phyloP scores from a whole-genome alignment of 73 alveolate genomes.

The Tetrahymena borealis region DNA sequence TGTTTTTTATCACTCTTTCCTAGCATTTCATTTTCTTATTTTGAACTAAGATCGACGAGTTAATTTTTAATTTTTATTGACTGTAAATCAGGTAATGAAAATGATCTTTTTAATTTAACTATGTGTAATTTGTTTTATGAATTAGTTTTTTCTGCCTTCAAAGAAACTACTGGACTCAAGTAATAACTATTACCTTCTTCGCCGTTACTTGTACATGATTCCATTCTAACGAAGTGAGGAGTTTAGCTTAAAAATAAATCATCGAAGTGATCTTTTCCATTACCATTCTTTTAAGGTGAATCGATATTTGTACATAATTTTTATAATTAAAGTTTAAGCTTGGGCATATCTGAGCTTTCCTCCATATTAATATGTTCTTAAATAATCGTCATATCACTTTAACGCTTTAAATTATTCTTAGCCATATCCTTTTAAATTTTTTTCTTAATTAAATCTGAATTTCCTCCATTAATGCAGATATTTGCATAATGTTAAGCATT shows the following conservation, averaged over 20 bases:
- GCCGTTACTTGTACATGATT: neutral
- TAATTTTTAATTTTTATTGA: neutral
- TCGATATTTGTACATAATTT: too few species aligned
- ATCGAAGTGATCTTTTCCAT: neutral
- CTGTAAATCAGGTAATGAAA: neutral
- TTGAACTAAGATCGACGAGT: neutral
- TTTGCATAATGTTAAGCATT: constrained; percentile 11
- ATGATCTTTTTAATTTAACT: neutral
- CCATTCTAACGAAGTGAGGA: neutral
- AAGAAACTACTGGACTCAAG: neutral
- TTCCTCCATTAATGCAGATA: neutral
- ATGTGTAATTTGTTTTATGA: neutral
- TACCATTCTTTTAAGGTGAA: neutral
- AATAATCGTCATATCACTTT: neutral
- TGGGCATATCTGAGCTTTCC: neutral
- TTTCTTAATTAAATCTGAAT: neutral
- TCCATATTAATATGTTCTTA: neutral
- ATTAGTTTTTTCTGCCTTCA: neutral
- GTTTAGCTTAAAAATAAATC: neutral
- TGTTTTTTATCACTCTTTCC: neutral
- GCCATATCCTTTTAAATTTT: neutral
- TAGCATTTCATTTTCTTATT: neutral
- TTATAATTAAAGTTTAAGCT: neutral
- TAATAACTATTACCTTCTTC: neutral
- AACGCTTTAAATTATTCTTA: neutral